phyloP scores from a whole-genome alignment of 768 basidiomycete genomes.

The button mushroom (Agaricus bisporus) region DNA sequence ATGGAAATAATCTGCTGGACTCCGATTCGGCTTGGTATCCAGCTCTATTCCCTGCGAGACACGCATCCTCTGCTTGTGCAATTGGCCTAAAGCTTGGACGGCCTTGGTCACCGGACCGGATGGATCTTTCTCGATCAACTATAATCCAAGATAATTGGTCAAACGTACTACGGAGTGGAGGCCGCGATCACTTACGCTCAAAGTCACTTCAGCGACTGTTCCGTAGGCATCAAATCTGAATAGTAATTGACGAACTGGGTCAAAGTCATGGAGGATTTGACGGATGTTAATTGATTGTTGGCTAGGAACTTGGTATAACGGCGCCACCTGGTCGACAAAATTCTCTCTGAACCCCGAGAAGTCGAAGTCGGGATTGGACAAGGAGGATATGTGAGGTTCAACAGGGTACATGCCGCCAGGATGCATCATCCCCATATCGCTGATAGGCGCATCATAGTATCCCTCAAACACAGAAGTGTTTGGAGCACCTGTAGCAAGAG shows the following conservation, averaged over 20 bases:
- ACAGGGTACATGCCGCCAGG: neutral
- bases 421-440: neutral
- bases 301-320: slow-evolving; percentile 4
- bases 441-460: slow-evolving; percentile 1
- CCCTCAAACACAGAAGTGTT: slow-evolving; percentile 24
- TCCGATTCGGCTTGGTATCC: slow-evolving; percentile 46
- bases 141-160: neutral
- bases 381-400: neutral
- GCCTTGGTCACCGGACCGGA: slow-evolving; percentile 68
- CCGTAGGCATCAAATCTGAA: slow-evolving; percentile 48
- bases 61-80: slow-evolving; percentile 60
- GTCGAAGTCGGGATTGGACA: slow-evolving; percentile 2
- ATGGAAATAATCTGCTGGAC: slow-evolving; percentile 59
- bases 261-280: slow-evolving; percentile 71
- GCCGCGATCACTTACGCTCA: slow-evolving; percentile 41
- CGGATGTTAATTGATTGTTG: slow-evolving; percentile 45
- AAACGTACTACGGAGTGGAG: neutral
- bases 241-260: slow-evolving; percentile 60
- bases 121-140: slow-evolving; percentile 60
- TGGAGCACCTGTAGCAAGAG: slow-evolving; percentile 26
- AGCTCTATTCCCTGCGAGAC: slow-evolving; percentile 58
- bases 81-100: slow-evolving; percentile 68
- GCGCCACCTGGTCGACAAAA: neutral
- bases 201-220: slow-evolving; percentile 56
- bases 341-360: slow-evolving; percentile 2